Base-by-base conservation (phyloP, 1,284 basidiomycete genomes). In the Trametes hirsuta region DNA sequence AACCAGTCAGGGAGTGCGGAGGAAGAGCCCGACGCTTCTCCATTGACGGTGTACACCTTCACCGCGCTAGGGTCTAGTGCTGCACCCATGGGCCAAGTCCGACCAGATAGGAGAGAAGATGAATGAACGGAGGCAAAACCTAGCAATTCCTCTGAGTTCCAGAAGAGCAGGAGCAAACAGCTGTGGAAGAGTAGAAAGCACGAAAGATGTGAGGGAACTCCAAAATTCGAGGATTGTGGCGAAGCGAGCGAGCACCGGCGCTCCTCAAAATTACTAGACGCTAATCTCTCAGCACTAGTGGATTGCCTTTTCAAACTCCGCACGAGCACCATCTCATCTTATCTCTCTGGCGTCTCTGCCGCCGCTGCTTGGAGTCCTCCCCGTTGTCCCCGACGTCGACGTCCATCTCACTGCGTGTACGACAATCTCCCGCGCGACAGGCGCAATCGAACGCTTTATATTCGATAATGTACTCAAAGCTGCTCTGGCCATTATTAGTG, bases 1-100 rank as follows among this genome's bases (percentile, higher is more conserved):
- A 95, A 83, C 94, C 94, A 96, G 77, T 95, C 93, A 0, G 94
- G 94, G 41, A 96, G 82, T 35, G 93, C 88, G 0, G 93, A 87
- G 2, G 93, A 91, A 2, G 92, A 93, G 10, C 91, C 90, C 2
- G 91, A 86, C 9, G 89, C 83, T 14, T 91, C 86, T 25, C 94
- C 94, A 71, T 96, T 96, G 69, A 95, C 93, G 12, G 94, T 95
- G 78, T 95, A 96, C 42, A 95, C 88, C 72, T 91, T 94, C 58
- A 93, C 89, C 22, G 73, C 65, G 46, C 67, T 71, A 11, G 75
- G 70, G 57, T 76, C 75, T 18, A 66, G 63, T 6, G 68, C 52
- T 14, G 60, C 60, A 21, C 60, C 66, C 68, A 68, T 68, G 2
- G n/a, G 39, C 15, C 2, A 0, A 36, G 44, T 6, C 30, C 18